Evolutionary conservation across 495 filamentous ascomycete species (phyloP), one percentile per base, ranked within the genome.

Genomic region (Hypoxylon perforatum): DNA sequence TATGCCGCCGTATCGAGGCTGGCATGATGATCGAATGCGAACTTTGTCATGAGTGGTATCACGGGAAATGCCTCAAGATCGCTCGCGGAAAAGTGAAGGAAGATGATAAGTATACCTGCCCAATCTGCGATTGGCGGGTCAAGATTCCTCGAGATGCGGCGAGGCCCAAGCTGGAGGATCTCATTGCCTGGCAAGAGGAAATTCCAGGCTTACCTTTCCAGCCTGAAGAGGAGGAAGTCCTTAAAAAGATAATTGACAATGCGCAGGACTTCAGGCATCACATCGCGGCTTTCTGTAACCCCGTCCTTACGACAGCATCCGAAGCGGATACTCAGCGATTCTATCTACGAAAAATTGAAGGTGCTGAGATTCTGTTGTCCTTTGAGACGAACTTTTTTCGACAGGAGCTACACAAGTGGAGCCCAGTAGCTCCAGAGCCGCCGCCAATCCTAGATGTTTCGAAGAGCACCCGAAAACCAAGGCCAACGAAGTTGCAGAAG

Each of bases 1-100:
- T 99, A 69, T 99, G 95, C 77, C 88, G 95, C 56, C 89, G 89
- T 60, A 88, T 90, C 15, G 95, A 99, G 75, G 92, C 94, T 35
- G 95, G 95, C 19, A 94, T 97, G 91, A 99, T 99, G 95, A 97
- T 99, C 66, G 95, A 99, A 74, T 99, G 95, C 77, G 94, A 97
- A 76, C 81, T 97, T 33, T 99, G 95, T 76, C 93, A 97, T 67
- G 95, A 99, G 79, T 99, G 95, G 95, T 99, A 99, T 71, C 95
- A 99, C 70, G 93, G 94, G 38, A 98, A 97, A 77, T 99, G 95
- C 73, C 84, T 99, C 35, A 99, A 99, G 81, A 97, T 99, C 60
- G 96, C 96, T 14, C 86, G 95, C 44, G 95, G 95, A 12, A 98
- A 97, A 71, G 91, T 98, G 61, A 98, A 97, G 79, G 95, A 98